These are phyloP conservation scores for Kondoa malvinella DNA, from an alignment of 768 basidiomycete genomes.

Conservation along the genomic window DNA sequence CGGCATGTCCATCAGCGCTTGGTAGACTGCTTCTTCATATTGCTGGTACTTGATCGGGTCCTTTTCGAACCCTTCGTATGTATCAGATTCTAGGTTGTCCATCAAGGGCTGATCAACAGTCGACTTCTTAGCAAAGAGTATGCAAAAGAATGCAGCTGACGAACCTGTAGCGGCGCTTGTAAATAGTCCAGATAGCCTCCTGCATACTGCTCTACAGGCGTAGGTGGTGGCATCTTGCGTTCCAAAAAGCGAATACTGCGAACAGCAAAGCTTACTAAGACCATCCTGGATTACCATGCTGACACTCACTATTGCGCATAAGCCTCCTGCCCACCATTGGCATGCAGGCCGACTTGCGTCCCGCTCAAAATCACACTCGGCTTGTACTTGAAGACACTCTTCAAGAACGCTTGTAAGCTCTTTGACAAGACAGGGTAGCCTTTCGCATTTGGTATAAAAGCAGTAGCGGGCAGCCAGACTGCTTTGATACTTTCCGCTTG, in stretches of 20 bases:
- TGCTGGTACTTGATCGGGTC: constrained; percentile 91
- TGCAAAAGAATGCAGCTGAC: constrained; percentile 39
- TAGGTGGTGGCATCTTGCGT: constrained; percentile 47
- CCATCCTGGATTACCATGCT: constrained; percentile 25
- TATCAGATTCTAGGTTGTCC: constrained; percentile 89
- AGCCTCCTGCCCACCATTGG: constrained; percentile 61
- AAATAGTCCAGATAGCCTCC: constrained; percentile 88
- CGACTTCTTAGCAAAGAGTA: constrained; percentile 13
- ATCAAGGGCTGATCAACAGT: constrained; percentile 54
- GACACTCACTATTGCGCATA: constrained; percentile 61
- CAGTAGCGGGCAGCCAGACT: constrained; percentile 69
- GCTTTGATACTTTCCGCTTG: constrained; percentile 79
- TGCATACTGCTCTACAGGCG: constrained; percentile 75
- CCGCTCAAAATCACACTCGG: constrained; percentile 70
- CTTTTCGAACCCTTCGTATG: constrained; percentile 93
- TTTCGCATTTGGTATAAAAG: constrained; percentile 88
- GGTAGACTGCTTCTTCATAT: constrained; percentile 85
- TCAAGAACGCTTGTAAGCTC: constrained; percentile 75
- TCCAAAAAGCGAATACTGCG: constrained; percentile 51
- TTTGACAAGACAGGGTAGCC: constrained; percentile 95
- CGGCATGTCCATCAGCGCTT: constrained; percentile 58
- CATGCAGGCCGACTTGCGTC: constrained; percentile 48
- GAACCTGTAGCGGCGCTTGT: constrained; percentile 60
- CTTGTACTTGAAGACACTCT: constrained; percentile 76
- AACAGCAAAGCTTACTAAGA: neutral